Base-by-base conservation (phyloP, 305 asterid species). In the Fraxinus xanthoxyloides region DNA sequence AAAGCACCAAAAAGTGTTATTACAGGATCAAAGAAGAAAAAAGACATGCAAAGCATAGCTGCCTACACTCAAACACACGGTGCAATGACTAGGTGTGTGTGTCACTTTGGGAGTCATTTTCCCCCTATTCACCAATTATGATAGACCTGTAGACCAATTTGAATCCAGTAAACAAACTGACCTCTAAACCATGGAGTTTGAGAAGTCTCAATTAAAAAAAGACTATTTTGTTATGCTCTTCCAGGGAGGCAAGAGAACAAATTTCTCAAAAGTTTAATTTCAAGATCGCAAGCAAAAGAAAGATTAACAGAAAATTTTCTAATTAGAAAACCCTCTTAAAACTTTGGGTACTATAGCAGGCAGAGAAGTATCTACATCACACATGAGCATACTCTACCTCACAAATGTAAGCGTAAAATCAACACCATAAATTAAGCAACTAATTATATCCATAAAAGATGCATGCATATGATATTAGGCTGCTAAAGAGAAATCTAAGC, bases 191-290 rank as follows among this genome's bases (percentile, higher is more conserved):
- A 32, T 54, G 61, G 59, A 61, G 26, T 81, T 35, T 76, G 0
- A 51, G 34, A 72, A 5, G 10, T 79, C 32, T 19, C 13, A 54
- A 4, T 54, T 32, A 79, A 69, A 73, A 13, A 46, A 30, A 59
- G 67, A 40, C 12, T 19, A 30, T 13, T 75, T 19, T 17, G 61
- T 34, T 74, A 51, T 59, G 72, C 43, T 70, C 34, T 26, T n/a
- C 30, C 48, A 1, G 67, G 67, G 69, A 73, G 73, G 72, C 56
- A 81, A 72, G 48, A 48, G 72, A 75, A 81, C 65, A 19, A 12
- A 51, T 26, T 76, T 51, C 13, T 59, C 1, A 72, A 4, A 72
- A 17, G 4, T n/a, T 35, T 73, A 32, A 35, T 72, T 31, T 2
- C 15, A 35, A 19, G 69, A 59, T n/a, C 8, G 13, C 23, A 7